Evolutionary conservation across 1,284 basidiomycete species (phyloP).

Genomic region (Ceratobasidium sp.): DNA sequence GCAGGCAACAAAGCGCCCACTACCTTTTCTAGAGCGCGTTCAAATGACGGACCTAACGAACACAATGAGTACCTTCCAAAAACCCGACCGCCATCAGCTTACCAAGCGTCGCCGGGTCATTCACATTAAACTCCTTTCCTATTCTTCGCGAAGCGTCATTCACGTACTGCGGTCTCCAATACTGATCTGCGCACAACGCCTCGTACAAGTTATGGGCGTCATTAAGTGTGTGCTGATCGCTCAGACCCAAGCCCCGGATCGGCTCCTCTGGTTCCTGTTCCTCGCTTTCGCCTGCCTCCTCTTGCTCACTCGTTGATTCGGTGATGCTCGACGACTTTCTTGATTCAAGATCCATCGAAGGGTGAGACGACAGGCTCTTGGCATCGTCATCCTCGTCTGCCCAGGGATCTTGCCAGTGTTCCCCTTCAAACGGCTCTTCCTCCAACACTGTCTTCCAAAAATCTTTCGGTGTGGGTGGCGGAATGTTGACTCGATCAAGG

Average conservation of each 20-base stretch:
- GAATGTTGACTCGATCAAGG: constrained; percentile 57
- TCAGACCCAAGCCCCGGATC: neutral
- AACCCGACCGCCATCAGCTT: neutral
- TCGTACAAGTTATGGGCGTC: constrained; percentile 34
- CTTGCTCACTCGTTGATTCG: constrained; percentile 15
- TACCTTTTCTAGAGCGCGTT: constrained; percentile 15
- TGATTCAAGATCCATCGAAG: constrained; percentile 26
- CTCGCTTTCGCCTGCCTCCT: neutral
- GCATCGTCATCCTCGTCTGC: constrained; percentile 24
- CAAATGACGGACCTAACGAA: constrained; percentile 27
- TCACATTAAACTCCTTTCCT: constrained; percentile 35
- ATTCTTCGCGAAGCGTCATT: constrained; percentile 27
- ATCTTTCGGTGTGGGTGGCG: constrained; percentile 48
- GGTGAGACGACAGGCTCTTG: constrained; percentile 31
- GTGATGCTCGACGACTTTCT: constrained; percentile 15
- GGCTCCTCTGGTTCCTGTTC: neutral
- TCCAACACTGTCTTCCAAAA: constrained; percentile 65
- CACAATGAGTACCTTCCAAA: no score
- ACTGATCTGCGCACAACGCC: constrained; percentile 34
- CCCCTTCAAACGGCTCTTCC: constrained; percentile 44
- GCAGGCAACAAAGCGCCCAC: neutral
- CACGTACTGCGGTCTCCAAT: constrained; percentile 38
- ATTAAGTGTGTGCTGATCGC: constrained; percentile 21
- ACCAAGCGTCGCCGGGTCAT: constrained; percentile 42
- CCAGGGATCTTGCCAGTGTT: constrained; percentile 42